Evolutionary conservation across 306 rosid species (phyloP).

Genomic region (Quercus aquifolioides): DNA sequence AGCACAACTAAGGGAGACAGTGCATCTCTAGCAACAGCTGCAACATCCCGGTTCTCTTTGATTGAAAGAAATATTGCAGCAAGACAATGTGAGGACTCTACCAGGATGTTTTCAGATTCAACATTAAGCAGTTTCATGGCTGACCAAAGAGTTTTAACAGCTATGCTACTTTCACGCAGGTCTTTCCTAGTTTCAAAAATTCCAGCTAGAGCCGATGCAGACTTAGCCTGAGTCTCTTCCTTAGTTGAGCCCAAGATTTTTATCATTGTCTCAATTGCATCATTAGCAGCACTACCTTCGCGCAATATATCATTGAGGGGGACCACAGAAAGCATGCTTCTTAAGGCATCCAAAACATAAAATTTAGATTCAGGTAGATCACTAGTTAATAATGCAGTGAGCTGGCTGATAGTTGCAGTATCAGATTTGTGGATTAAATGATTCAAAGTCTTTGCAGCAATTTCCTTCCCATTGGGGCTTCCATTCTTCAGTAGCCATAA

Average conservation of each 20-base stretch:
- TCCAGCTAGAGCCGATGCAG: slow-evolving; percentile 92
- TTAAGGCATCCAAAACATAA: slow-evolving; percentile 85
- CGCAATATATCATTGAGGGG: slow-evolving; percentile 83
- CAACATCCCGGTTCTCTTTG: slow-evolving; percentile 83
- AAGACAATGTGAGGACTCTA: slow-evolving; percentile 82
- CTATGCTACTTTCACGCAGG: slow-evolving; percentile 84
- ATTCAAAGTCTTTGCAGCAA: slow-evolving; percentile 94
- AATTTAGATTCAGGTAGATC: slow-evolving; percentile 92
- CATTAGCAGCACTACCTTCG: slow-evolving; percentile 92
- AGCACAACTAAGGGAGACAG: slow-evolving; percentile 59
- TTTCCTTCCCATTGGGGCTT: slow-evolving; percentile 94
- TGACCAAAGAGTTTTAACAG: slow-evolving; percentile 71
- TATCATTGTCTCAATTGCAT: slow-evolving; percentile 89
- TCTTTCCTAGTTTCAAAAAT: slow-evolving; percentile 87
- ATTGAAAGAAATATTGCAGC: slow-evolving; percentile 90
- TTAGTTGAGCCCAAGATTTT: slow-evolving; percentile 67
- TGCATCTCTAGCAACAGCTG: slow-evolving; percentile 69
- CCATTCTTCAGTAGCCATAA: slow-evolving; percentile 96
- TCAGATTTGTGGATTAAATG: slow-evolving; percentile 96
- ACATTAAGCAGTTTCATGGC: slow-evolving; percentile 67
- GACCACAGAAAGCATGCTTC: slow-evolving; percentile 87
- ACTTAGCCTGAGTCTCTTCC: slow-evolving; percentile 95
- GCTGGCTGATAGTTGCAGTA: slow-evolving; percentile 93
- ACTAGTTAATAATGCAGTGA: slow-evolving; percentile 88
- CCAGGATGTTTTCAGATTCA: slow-evolving; percentile 77